Evolutionary conservation across 805 yeast genomes (phyloP), one percentile per base, ranked within the genome.

Genomic region (Tetrapisispora nanseiensis): DNA sequence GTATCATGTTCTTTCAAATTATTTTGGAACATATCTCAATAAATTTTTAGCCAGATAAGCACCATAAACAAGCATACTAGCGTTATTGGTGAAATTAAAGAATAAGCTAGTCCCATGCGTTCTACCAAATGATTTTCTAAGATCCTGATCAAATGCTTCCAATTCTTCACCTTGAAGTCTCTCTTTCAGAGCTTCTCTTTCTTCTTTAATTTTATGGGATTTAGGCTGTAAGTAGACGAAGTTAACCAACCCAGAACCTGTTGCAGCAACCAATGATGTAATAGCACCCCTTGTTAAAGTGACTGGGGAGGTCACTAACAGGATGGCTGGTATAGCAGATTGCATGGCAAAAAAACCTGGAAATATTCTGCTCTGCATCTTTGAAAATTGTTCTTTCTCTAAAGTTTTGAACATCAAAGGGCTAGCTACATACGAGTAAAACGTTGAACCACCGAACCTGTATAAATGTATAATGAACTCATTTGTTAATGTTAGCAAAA

Each of bases 301-400:
- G 52, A 75, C 71, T 5, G 96, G 96, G 4, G 85, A 74, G 2
- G 94, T 80, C 38, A 81, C 62, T 0, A 80, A 83, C 49, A 92
- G 65, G 2, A 82, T 50, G 0, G 76, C 51, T 2, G 96, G 94
- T 1, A 82, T 73, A 7, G 79, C 47, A 0, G 89, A 59, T 62
- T 92, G 96, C 40, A 86, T 74, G 7, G 75, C 61, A 67, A 90
- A 90, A 63, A 82, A 90, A 22, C 71, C 68, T 13, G 97, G 97
- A 64, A 90, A 87, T 18, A 87, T 74, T 45, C 75, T 71, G 55
- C 75, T 72, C 65, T 92, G 97, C 41, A 90, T 71, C 13, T 66
- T 64, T 27, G 90, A 78, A 62, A 90, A 90, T 55, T 85, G 82
- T 43, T 83, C 81, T 48, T 84, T 70, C 34, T 84, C 78, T 41